phyloP scores from a whole-genome alignment of 495 filamentous ascomycete species.

The Bryoglossum gracile region DNA sequence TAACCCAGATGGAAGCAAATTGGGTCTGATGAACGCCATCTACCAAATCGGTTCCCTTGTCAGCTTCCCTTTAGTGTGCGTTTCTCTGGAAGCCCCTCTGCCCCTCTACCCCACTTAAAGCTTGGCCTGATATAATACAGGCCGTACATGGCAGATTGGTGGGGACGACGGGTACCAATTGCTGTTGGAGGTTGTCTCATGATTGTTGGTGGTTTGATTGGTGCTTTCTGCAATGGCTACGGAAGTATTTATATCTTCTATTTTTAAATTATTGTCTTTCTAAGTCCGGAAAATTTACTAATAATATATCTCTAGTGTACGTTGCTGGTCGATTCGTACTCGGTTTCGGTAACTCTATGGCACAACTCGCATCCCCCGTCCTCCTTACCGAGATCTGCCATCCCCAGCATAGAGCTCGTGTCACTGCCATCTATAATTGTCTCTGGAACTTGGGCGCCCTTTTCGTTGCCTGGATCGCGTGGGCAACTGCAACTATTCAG shows the following conservation, averaged over 20 bases:
- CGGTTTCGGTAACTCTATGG: constrained; percentile 24
- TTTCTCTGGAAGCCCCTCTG: not conserved
- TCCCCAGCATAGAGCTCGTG: constrained; percentile 29
- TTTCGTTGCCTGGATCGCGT: constrained; percentile 23
- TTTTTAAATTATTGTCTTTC: not conserved
- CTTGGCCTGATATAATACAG: constrained; percentile 28
- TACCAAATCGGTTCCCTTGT: constrained; percentile 60
- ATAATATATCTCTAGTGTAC: constrained; percentile 29
- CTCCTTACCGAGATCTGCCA: constrained; percentile 31
- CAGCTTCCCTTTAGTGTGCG: constrained; percentile 58
- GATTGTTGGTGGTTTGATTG: constrained; percentile 41
- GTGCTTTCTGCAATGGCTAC: constrained; percentile 34
- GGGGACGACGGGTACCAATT: constrained; percentile 43
- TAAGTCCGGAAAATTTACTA: constrained; percentile 24
- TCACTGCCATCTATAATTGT: constrained; percentile 27
- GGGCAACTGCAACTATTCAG: constrained; percentile 18
- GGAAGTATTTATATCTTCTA: constrained; percentile 21
- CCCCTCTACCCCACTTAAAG: too few species aligned
- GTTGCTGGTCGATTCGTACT: constrained; percentile 24
- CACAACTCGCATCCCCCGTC: constrained; percentile 27
- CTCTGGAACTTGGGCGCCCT: constrained; percentile 25
- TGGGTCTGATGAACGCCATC: constrained; percentile 60
- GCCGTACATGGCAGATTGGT: constrained; percentile 38
- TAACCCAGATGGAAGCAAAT: constrained; percentile 42
- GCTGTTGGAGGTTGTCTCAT: constrained; percentile 44